Percentiles rank a stretch among this genome's conserved stretches.
Conservation (phyloP, 164 flowering plant species). For the Magnolia changhungtana region DNA sequence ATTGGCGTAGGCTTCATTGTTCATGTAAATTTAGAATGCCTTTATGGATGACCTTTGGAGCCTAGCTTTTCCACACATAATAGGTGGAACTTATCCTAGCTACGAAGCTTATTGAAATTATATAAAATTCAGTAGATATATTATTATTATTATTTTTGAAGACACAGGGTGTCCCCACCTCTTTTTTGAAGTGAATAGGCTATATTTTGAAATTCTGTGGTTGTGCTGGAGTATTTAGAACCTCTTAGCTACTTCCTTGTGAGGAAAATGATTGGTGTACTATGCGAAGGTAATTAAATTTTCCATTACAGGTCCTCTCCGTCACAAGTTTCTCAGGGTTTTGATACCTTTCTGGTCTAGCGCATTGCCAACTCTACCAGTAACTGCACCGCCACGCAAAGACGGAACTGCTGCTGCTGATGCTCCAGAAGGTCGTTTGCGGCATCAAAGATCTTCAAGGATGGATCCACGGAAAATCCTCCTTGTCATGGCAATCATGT, state of each 20-base stretch:
- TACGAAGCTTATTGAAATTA: not conserved
- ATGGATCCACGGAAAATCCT: slow-evolving; percentile 96
- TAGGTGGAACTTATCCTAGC: too few species aligned
- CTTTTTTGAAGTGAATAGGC: not conserved
- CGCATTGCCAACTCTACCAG: slow-evolving; percentile 89
- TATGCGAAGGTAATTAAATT: not conserved
- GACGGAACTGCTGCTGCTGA: slow-evolving; percentile 63
- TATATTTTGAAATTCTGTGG: not conserved
- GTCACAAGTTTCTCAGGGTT: slow-evolving; percentile 75
- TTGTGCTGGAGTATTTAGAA: not conserved
- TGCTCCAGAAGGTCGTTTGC: slow-evolving; percentile 57
- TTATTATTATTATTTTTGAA: too few species aligned
- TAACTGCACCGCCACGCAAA: slow-evolving; percentile 89
- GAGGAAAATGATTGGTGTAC: not conserved
- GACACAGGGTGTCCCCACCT: too few species aligned
- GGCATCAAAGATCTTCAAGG: slow-evolving; percentile 77
- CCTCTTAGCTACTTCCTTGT: not conserved
- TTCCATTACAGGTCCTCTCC: slow-evolving; percentile 66
- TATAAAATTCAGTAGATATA: not conserved
- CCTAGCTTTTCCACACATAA: too few species aligned
- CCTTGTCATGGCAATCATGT: slow-evolving; percentile 90
- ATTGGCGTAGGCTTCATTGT: too few species aligned
- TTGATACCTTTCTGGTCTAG: slow-evolving; percentile 96
- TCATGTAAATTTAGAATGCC: too few species aligned
- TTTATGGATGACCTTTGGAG: too few species aligned